phyloP scores from a whole-genome alignment of 495 filamentous ascomycete genomes.

The Eremomyces bilateralis region DNA sequence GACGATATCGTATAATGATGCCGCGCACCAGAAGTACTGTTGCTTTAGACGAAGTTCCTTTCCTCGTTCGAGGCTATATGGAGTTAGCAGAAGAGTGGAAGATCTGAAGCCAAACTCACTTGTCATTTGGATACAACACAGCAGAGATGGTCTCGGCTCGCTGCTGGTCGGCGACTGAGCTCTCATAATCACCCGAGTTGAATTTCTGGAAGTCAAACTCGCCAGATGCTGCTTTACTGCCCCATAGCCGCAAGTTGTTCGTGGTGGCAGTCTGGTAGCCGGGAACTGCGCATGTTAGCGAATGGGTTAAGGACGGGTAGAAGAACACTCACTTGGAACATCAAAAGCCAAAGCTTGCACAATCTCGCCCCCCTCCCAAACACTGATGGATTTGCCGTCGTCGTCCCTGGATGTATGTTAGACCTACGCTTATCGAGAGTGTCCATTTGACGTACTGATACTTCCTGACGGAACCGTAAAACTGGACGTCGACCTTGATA shows the following conservation, averaged over 20 bases:
- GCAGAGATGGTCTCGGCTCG: slow-evolving; percentile 93
- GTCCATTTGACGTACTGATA: slow-evolving; percentile 26
- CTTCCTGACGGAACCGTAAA: slow-evolving; percentile 68
- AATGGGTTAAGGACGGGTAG: not conserved
- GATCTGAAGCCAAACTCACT: slow-evolving; percentile 18
- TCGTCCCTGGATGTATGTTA: slow-evolving; percentile 31
- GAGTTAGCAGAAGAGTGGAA: too few relatives aligned
- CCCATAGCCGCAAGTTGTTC: slow-evolving; percentile 94
- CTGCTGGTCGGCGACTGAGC: slow-evolving; percentile 88
- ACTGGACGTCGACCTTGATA: slow-evolving; percentile 86
- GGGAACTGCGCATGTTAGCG: slow-evolving; percentile 29
- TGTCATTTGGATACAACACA: slow-evolving; percentile 94
- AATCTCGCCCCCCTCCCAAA: slow-evolving; percentile 84
- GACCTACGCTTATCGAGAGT: not conserved
- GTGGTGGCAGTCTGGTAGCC: slow-evolving; percentile 76
- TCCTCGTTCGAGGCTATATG: slow-evolving; percentile 53
- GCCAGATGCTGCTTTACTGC: slow-evolving; percentile 84
- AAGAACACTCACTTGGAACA: slow-evolving; percentile 36
- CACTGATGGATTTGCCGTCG: slow-evolving; percentile 43
- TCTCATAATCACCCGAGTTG: slow-evolving; percentile 95
- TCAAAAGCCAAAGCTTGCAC: slow-evolving; percentile 90
- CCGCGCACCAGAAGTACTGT: slow-evolving; percentile 99
- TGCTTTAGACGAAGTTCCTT: slow-evolving; percentile 97
- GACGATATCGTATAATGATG: slow-evolving; percentile 86
- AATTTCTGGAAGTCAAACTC: slow-evolving; percentile 99